Base-by-base conservation (phyloP, 495 filamentous ascomycete genomes). In the Lasiosphaeria ovina region DNA sequence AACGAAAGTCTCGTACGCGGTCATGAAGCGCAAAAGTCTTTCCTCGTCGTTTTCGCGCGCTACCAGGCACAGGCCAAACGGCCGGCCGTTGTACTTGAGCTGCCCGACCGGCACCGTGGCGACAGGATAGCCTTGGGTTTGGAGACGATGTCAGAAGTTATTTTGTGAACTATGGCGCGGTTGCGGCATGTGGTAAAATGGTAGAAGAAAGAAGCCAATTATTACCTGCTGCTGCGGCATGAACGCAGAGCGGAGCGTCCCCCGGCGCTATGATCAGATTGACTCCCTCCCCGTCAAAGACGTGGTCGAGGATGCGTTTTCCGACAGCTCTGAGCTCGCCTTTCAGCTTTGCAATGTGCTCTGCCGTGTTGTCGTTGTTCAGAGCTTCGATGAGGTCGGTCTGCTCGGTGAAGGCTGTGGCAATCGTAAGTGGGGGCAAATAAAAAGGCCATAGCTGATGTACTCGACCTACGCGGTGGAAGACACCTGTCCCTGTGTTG, bases 41-140 rank as follows among this genome's bases (percentile, higher is more conserved):
- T 66, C 62, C 38, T 74, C 72, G 4, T 68, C 44, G 38, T 66
- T 44, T 5, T 17, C 61, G 35, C 32, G 64, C 4, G 69, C 71
- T 11, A 74, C 53, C 3, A 72, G 38, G 49, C 68, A 68, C 42
- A 74, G 54, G 3, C 72, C 73, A 54, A 75, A 75, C 4, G 73
- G 72, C 2, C 72, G 66, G 11, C 50, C 55, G 56, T 75, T 75
- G 54, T 71, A 73, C n/a, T 50, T 55, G 17, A 74, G 66, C 55
- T 72, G 65, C 2, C 66, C 68, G 40, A 75, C 53, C 32, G 73
- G 72, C 3, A 70, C 64, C 11, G 68, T 70, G 32, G 72, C 73
- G 31, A 75, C 61, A n/a, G 72, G 73, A 58, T 73, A 71, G 3
- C 73, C 67, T 73, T 35, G 8, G 11, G 35, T 33, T 3, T 33